Evolutionary conservation across 1,284 basidiomycete species (phyloP).

Genomic region (Puccinia polysora): DNA sequence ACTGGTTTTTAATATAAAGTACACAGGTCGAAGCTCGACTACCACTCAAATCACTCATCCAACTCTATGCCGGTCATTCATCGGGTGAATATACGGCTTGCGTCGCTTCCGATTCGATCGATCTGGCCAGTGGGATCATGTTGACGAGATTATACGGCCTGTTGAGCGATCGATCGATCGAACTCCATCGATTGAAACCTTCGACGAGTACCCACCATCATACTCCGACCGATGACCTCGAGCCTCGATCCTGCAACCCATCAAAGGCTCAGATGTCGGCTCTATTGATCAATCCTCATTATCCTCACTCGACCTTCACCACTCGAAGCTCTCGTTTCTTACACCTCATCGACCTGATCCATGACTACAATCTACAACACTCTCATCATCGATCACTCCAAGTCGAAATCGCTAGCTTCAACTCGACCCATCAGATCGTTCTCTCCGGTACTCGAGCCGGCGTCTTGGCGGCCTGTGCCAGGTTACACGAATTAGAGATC

Average conservation of each 20-base stretch:
- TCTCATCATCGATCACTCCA: constrained; percentile 37
- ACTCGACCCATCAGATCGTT: constrained; percentile 50
- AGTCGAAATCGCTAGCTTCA: constrained; percentile 51
- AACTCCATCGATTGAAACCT: constrained; percentile 39
- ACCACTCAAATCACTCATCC: constrained; percentile 44
- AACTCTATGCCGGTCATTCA: constrained; percentile 50
- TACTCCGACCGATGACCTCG: background rate
- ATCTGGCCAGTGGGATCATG: constrained; percentile 49
- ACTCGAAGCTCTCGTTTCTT: no score
- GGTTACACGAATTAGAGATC: constrained; percentile 47
- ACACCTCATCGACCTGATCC: constrained; percentile 48
- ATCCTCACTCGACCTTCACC: background rate
- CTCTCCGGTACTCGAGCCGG: constrained; percentile 50
- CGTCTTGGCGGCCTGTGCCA: constrained; percentile 49
- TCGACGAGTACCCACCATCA: constrained; percentile 47
- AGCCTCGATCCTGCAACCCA: no score
- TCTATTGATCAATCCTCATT: constrained; percentile 46
- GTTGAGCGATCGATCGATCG: constrained; percentile 47
- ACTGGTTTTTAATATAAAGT: no score
- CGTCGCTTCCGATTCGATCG: constrained; percentile 49
- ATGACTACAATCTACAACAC: constrained; percentile 40
- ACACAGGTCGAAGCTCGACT: constrained; percentile 45
- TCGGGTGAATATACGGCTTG: constrained; percentile 51
- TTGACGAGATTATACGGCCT: constrained; percentile 51
- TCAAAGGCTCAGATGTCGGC: constrained; percentile 50